These are phyloP conservation scores for Ephemerocybe angulata DNA, from an alignment of 768 basidiomycete genomes.

Conservation along the genomic window DNA sequence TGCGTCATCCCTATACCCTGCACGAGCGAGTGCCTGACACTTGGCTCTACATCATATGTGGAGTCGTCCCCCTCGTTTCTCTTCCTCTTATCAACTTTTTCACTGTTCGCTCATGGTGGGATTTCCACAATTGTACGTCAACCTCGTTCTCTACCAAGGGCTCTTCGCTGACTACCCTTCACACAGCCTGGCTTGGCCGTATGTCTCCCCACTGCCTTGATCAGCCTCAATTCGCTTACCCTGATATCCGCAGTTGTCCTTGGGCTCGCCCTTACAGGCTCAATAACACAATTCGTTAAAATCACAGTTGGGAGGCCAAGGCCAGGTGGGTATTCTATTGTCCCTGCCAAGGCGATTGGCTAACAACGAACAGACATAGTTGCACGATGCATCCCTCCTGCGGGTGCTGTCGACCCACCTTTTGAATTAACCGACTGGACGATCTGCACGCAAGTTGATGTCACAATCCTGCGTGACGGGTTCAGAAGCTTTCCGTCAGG, in stretches of 20 bases:
- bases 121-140: conserved; percentile 65
- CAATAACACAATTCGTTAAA: conserved; percentile 82
- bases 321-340: conserved; percentile 49
- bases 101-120: conserved; percentile 85
- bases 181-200: conserved; percentile 42
- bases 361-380: conserved; percentile 47
- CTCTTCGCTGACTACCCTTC: neutral
- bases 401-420: conserved; percentile 60
- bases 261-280: conserved; percentile 70
- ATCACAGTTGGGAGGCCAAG: conserved; percentile 86
- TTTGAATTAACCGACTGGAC: conserved; percentile 72
- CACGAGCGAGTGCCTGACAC: conserved; percentile 75
- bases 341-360: neutral
- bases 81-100: conserved; percentile 67
- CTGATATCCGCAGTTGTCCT: conserved; percentile 52
- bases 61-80: conserved; percentile 56
- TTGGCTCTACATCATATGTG: conserved; percentile 20
- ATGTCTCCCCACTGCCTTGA: conserved; percentile 10
- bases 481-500: conserved; percentile 93
- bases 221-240: conserved; percentile 1
- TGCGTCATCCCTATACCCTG: conserved; percentile 33
- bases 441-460: conserved; percentile 75
- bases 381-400: conserved; percentile 64
- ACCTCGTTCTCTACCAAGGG: neutral
- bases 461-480: conserved; percentile 64